Conservation (phyloP, 148 eudicot genomes). For the Rhododendron williamsianum region DNA sequence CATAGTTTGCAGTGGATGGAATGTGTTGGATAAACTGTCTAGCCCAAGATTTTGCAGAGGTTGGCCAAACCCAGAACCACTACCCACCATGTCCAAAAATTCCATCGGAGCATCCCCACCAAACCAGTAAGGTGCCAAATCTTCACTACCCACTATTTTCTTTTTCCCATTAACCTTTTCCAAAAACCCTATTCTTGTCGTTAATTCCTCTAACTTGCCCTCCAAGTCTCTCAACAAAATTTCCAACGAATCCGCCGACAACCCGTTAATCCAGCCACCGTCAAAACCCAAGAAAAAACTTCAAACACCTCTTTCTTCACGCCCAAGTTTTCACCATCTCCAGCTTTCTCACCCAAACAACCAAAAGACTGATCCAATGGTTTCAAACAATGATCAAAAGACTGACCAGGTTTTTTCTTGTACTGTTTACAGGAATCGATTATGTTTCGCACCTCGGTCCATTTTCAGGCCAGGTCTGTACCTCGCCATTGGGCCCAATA, state of each 20-base stretch:
- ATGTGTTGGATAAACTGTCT: neutral
- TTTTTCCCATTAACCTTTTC: neutral
- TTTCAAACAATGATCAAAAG: neutral
- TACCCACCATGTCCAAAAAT: neutral
- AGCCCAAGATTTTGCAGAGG: neutral
- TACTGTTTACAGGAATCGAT: neutral
- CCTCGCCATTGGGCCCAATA: conserved; percentile 5
- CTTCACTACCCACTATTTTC: neutral
- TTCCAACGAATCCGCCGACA: neutral
- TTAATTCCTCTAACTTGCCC: neutral
- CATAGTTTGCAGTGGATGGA: neutral
- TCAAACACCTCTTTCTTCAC: neutral
- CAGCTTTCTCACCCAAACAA: neutral
- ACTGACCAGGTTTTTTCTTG: too few relatives aligned
- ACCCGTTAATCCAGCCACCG: neutral
- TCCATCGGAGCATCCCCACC: neutral
- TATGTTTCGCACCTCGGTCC: neutral
- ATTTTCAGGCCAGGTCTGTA: conserved; percentile 20
- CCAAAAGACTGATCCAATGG: neutral
- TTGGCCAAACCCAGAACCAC: neutral
- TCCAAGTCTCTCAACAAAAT: neutral
- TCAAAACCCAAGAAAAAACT: neutral
- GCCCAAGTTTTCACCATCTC: neutral
- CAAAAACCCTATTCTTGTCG: neutral
- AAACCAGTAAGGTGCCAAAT: neutral